These are phyloP conservation scores for Dactylorhiza incarnata DNA, from an alignment of 106 monocot species.

Conservation along the genomic window DNA sequence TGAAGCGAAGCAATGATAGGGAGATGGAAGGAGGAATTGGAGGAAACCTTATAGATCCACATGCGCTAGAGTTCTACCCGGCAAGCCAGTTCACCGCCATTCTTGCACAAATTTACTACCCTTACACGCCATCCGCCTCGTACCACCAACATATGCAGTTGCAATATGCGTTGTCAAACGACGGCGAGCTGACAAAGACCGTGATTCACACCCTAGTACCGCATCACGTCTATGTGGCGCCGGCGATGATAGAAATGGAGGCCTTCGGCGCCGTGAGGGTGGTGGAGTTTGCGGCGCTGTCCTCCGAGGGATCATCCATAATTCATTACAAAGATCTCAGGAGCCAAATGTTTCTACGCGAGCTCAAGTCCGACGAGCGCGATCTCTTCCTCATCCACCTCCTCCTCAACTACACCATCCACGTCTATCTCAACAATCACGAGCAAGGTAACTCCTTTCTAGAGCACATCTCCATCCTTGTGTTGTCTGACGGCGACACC, in stretches of 20 bases:
- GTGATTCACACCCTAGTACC: slow-evolving; percentile 65
- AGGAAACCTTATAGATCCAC: slow-evolving; percentile 54
- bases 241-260: slow-evolving; percentile 40
- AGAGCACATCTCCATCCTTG: too few species aligned
- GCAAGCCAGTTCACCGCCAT: slow-evolving; percentile 13
- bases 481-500: too few species aligned
- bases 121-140: slow-evolving; percentile 18
- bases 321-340: slow-evolving; percentile 82
- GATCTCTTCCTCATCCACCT: too few species aligned
- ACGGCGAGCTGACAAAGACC: slow-evolving; percentile 32
- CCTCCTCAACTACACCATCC: too few species aligned
- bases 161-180: slow-evolving; percentile 8
- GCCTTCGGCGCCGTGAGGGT: slow-evolving; percentile 64
- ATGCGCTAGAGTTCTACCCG: slow-evolving; percentile 74
- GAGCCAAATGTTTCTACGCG: too few species aligned
- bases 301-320: slow-evolving; percentile 36
- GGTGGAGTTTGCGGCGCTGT: slow-evolving; percentile 36
- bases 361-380: too few species aligned
- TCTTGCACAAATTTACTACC: slow-evolving; percentile 21
- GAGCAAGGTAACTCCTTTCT: too few species aligned
- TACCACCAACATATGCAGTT: slow-evolving; percentile 3
- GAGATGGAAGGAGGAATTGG: slow-evolving; percentile 2
- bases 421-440: too few species aligned
- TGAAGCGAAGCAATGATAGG: background rate
- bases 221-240: slow-evolving; percentile 27